Percentiles rank a stretch among this genome's conserved stretches.
Conservation (phyloP, 2,329 filamentous ascomycete species). For the Periconia digitata region DNA sequence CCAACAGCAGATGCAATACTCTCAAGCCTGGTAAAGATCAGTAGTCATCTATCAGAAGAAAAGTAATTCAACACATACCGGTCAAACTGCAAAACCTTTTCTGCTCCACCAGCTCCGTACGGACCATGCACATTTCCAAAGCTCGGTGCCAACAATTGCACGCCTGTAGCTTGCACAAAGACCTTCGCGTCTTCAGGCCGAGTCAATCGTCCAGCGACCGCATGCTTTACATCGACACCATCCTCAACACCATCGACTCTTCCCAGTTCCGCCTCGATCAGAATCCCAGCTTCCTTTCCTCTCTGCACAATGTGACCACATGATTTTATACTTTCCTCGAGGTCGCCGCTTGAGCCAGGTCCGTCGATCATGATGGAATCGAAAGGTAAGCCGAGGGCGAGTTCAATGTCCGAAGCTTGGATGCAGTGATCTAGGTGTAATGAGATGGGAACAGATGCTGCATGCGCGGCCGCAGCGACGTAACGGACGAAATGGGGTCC, state of each 20-base stretch:
- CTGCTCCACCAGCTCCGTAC: constrained; percentile 9
- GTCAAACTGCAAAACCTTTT: constrained; percentile 32
- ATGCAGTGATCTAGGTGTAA: constrained; percentile 48
- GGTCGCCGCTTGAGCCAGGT: constrained; percentile 62
- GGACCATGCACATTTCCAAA: constrained; percentile 59
- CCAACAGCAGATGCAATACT: constrained; percentile 49
- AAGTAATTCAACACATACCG: constrained; percentile 23
- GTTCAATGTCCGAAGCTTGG: constrained; percentile 41
- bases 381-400: constrained; percentile 49
- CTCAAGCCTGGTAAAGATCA: constrained; percentile 30
- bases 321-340: constrained; percentile 60
- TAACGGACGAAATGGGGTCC: constrained; percentile 35
- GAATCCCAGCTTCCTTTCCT: constrained; percentile 63
- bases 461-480: constrained; percentile 41
- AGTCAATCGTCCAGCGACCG: constrained; percentile 51
- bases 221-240: constrained; percentile 63
- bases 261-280: constrained; percentile 68
- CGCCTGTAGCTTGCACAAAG: constrained; percentile 64
- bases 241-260: constrained; percentile 72
- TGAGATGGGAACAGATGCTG: constrained; percentile 42
- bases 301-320: constrained; percentile 61
- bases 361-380: constrained; percentile 76
- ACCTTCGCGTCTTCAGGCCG: constrained; percentile 66
- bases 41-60: background rate
- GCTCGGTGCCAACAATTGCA: constrained; percentile 70